A percentile compares a stretch with the other conserved stretches of the same genome.
These are phyloP conservation scores for Paraphaeosphaeria minitans DNA, from an alignment of 2,329 filamentous ascomycete species.

Conservation along the genomic window DNA sequence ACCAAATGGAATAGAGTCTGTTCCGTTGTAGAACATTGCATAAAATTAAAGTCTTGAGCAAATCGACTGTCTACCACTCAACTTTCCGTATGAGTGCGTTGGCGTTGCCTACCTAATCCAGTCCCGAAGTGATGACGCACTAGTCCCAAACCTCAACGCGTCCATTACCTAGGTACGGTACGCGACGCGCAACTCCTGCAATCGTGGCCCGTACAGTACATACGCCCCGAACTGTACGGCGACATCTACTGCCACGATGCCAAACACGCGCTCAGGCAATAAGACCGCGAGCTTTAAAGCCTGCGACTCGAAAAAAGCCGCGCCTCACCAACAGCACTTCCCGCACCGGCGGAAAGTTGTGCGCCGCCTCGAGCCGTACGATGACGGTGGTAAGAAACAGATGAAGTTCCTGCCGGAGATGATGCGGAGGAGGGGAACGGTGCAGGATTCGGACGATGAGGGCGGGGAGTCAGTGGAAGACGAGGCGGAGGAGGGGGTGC, in stretches of 20 bases:
- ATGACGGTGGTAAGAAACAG: slow-evolving; percentile 33
- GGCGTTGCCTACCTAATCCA: background rate
- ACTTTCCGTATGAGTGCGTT: too few relatives aligned
- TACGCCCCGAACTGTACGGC: background rate
- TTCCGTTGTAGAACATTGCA: background rate
- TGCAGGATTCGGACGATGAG: slow-evolving; percentile 19
- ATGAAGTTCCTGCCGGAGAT: slow-evolving; percentile 37
- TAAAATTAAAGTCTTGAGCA: background rate
- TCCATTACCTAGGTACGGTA: too few relatives aligned
- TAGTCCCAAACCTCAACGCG: background rate
- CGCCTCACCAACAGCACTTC: slow-evolving; percentile 36
- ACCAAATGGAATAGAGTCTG: too few relatives aligned
- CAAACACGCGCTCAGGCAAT: slow-evolving; percentile 34
- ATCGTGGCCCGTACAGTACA: too few relatives aligned
- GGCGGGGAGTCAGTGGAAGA: slow-evolving; percentile 16
- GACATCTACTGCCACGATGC: slow-evolving; percentile 26
- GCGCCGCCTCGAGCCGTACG: slow-evolving; percentile 21
- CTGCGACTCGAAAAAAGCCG: slow-evolving; percentile 38
- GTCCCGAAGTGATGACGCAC: background rate
- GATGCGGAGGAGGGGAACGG: slow-evolving; percentile 22
- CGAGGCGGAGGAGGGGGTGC: slow-evolving; percentile 8
- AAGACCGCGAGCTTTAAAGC: slow-evolving; percentile 30
- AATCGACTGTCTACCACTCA: background rate
- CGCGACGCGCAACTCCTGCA: background rate
- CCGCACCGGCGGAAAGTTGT: slow-evolving; percentile 37